These are phyloP conservation scores for Neobulgaria alba DNA, from an alignment of 2,329 filamentous ascomycete species.

Conservation along the genomic window DNA sequence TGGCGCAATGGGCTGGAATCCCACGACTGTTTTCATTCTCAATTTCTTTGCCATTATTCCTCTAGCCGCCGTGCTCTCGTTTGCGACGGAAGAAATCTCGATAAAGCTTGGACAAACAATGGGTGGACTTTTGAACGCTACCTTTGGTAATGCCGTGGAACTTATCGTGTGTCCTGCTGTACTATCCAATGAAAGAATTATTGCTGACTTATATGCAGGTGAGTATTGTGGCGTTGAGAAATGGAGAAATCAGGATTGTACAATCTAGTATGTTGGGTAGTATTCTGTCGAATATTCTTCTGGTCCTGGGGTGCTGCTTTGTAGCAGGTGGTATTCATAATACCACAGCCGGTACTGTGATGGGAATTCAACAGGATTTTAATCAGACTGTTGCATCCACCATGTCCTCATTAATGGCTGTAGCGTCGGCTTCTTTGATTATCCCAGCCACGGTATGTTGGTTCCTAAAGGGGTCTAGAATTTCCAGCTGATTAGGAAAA, in stretches of 20 bases:
- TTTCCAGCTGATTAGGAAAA: too few species aligned
- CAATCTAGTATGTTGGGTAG: conserved; percentile 96
- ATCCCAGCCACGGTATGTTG: conserved; percentile 61
- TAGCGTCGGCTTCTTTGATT: conserved; percentile 69
- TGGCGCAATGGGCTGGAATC: conserved; percentile 40
- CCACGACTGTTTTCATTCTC: conserved; percentile 47
- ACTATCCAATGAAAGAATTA: not conserved
- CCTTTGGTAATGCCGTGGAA: conserved; percentile 45
- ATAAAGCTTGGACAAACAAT: conserved; percentile 47
- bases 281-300: conserved; percentile 86
- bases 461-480: too few species aligned
- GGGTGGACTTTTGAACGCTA: conserved; percentile 46
- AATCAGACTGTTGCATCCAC: conserved; percentile 72
- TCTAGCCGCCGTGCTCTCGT: conserved; percentile 44
- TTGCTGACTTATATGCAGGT: conserved; percentile 44
- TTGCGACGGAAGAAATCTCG: conserved; percentile 48
- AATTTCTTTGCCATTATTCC: conserved; percentile 54
- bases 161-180: conserved; percentile 37
- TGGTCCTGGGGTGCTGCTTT: conserved; percentile 78
- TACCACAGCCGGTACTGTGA: conserved; percentile 28
- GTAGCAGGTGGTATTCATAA: conserved; percentile 61
- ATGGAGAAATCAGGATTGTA: conserved; percentile 89
- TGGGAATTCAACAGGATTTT: conserved; percentile 58
- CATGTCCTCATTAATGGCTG: conserved; percentile 62
- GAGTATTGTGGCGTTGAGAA: conserved; percentile 79